phyloP scores from a whole-genome alignment of 83 land plant genomes.

The Thuja plicata region DNA sequence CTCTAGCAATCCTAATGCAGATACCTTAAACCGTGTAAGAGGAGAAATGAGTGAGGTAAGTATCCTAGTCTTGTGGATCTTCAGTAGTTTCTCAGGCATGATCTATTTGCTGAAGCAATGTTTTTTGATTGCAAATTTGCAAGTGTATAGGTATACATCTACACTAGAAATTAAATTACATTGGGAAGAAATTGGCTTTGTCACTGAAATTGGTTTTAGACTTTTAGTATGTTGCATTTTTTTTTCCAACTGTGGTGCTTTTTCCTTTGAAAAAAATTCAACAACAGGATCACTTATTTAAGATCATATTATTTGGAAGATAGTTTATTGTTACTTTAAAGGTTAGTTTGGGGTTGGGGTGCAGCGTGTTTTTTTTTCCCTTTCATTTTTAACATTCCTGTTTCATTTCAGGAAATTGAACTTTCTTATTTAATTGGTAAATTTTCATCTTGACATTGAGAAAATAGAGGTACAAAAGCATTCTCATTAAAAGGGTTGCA shows the following conservation, averaged over 20 bases:
- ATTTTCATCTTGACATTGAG: neutral
- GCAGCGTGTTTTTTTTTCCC: neutral
- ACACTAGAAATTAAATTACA: neutral
- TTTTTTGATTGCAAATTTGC: neutral
- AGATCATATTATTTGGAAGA: neutral
- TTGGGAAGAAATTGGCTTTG: neutral
- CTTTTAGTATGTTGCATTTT: neutral
- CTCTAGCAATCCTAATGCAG: constrained; percentile 92
- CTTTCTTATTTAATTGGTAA: neutral
- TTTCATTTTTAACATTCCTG: neutral
- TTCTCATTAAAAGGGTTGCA: neutral
- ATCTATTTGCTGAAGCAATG: neutral
- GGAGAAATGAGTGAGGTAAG: constrained; percentile 92
- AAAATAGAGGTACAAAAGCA: neutral
- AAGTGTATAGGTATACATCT: neutral
- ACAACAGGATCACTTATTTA: neutral
- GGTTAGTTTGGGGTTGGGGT: neutral
- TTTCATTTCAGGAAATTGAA: neutral
- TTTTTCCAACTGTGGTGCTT: neutral
- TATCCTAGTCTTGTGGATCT: constrained; percentile 3
- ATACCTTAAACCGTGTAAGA: constrained; percentile 87
- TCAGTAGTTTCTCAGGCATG: neutral
- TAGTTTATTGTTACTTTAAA: neutral
- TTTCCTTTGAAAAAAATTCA: neutral
- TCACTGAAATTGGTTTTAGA: neutral